Conservation (phyloP, 192 early-diverging fungal species). For the Coemansia sp. region DNA sequence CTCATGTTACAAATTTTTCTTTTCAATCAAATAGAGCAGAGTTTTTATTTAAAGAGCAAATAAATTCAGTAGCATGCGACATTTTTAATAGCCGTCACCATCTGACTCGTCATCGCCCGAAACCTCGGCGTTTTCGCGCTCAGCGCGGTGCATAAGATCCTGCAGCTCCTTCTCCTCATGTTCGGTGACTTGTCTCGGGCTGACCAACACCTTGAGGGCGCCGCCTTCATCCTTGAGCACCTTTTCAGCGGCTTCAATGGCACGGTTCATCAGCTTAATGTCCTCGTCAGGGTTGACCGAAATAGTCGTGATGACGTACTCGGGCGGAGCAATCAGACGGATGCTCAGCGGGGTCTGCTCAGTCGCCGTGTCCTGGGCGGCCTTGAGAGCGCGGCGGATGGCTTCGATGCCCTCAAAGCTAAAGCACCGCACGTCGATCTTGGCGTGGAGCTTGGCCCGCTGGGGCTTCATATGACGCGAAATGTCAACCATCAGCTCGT, state of each 20-base stretch:
- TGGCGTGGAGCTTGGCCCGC: conserved; percentile 93
- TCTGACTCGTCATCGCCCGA: conserved; percentile 86
- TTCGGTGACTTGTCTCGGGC: conserved; percentile 86
- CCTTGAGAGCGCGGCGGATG: conserved; percentile 83
- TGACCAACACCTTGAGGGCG: conserved; percentile 82
- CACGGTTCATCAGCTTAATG: conserved; percentile 85
- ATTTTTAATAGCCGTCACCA: conserved; percentile 45
- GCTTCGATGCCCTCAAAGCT: conserved; percentile 95
- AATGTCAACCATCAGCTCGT: conserved; percentile 82
- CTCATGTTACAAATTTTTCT: too few species aligned
- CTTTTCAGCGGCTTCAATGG: conserved; percentile 78
- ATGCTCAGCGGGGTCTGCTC: conserved; percentile 79
- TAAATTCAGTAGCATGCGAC: too few species aligned
- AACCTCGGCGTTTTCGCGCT: conserved; percentile 90
- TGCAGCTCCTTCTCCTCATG: conserved; percentile 93
- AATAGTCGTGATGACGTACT: conserved; percentile 89
- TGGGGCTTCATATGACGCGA: conserved; percentile 91
- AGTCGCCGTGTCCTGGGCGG: conserved; percentile 81
- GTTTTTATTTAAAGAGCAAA: too few species aligned
- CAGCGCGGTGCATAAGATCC: conserved; percentile 81
- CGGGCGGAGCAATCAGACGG: conserved; percentile 88
- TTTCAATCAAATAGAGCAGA: too few species aligned
- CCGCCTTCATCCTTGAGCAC: conserved; percentile 70
- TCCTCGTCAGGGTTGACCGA: conserved; percentile 81
- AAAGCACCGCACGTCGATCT: conserved; percentile 92